Percentiles rank a stretch among this genome's conserved stretches.
phyloP scores from a whole-genome alignment of 169 alveolate genomes.

The Plasmodium billcollinsi region DNA sequence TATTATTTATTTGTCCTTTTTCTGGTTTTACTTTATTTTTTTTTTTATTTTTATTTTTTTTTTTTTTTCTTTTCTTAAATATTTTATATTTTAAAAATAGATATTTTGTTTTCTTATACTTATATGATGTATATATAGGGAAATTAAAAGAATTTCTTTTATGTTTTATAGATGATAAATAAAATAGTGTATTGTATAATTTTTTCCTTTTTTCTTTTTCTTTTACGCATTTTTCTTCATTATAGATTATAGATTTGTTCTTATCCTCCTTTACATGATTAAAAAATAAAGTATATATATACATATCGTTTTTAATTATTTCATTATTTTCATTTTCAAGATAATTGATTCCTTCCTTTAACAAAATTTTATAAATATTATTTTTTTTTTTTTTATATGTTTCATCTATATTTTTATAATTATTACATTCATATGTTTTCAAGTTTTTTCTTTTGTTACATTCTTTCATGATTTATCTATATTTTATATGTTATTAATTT shows the following conservation, averaged over 20 bases:
- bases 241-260: background rate
- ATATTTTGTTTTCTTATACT: background rate
- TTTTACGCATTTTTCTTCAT: background rate
- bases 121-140: background rate
- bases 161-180: background rate
- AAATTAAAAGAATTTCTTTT: background rate
- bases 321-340: slow-evolving; percentile 39
- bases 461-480: slow-evolving; percentile 9
- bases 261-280: background rate
- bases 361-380: slow-evolving; percentile 13
- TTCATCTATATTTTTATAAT: background rate
- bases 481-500: background rate
- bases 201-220: background rate
- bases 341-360: slow-evolving; percentile 64
- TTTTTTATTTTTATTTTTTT: background rate
- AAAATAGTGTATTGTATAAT: background rate
- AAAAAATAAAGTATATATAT: slow-evolving; percentile 33
- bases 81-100: background rate
- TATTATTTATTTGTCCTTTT: no score
- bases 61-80: background rate
- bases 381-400: slow-evolving; percentile 13
- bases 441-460: background rate
- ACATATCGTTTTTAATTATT: slow-evolving; percentile 37
- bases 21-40: background rate
- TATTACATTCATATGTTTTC: background rate